These are phyloP conservation scores for Neurospora intermedia DNA, from an alignment of 495 filamentous ascomycete genomes.

Conservation along the genomic window DNA sequence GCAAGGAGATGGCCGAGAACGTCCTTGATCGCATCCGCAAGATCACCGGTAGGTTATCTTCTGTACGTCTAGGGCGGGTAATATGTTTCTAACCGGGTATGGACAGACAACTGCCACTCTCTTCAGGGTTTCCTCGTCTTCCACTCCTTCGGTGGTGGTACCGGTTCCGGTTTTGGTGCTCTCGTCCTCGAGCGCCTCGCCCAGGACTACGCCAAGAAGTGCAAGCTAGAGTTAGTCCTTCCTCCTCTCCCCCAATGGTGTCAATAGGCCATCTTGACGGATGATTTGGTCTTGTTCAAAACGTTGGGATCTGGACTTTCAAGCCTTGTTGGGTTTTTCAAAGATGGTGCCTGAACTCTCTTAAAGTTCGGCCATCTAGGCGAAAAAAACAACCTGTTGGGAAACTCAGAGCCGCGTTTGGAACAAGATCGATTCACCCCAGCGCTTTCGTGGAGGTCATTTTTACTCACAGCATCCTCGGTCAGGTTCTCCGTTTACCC, in stretches of 20 bases:
- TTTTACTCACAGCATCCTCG: neutral
- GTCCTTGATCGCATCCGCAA: slow-evolving; percentile 79
- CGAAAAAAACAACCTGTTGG: neutral
- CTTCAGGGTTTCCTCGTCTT: slow-evolving; percentile 90
- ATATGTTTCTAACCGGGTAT: slow-evolving; percentile 11
- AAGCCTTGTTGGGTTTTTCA: neutral
- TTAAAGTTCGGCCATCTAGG: neutral
- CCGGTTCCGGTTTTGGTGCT: slow-evolving; percentile 82
- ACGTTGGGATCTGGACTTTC: neutral
- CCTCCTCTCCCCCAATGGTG: neutral
- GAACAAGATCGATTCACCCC: neutral
- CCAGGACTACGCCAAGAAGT: slow-evolving; percentile 88
- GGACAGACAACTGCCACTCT: slow-evolving; percentile 74
- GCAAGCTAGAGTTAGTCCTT: slow-evolving; percentile 57
- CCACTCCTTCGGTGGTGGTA: slow-evolving; percentile 90
- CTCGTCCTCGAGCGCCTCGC: slow-evolving; percentile 79
- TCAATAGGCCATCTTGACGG: neutral
- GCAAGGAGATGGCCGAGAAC: slow-evolving; percentile 79
- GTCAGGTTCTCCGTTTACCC: slow-evolving; percentile 68
- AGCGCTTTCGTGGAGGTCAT: neutral
- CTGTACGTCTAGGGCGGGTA: neutral
- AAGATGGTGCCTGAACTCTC: neutral
- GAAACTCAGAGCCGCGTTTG: neutral
- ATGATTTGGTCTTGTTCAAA: neutral
- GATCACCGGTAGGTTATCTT: slow-evolving; percentile 50